A percentile compares a stretch with the other conserved stretches of the same genome.
phyloP scores from a whole-genome alignment of 371 early-diverging fungal genomes.

The Syncephalastrum monosporum region DNA sequence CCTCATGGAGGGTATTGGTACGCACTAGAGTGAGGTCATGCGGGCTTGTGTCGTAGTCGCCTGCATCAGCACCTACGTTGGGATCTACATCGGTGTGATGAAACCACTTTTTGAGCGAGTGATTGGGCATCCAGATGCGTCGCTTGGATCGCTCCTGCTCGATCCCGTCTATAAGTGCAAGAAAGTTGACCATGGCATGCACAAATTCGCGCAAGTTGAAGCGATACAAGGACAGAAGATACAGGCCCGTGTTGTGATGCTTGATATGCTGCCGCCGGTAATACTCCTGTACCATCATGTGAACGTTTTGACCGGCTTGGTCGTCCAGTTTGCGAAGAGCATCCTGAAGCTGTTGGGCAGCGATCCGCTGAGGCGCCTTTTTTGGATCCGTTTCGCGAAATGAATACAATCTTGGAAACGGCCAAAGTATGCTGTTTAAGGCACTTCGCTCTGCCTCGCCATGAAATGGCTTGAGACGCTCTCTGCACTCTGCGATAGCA shows the following conservation, averaged over 20 bases:
- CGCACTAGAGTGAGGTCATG: constrained; percentile 13
- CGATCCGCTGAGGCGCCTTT: neutral
- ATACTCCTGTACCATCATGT: neutral
- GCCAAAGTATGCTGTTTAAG: constrained; percentile 35
- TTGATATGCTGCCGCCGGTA: neutral
- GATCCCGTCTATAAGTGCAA: constrained; percentile 18
- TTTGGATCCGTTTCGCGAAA: neutral
- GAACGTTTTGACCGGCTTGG: neutral
- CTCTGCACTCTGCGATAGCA: constrained; percentile 7
- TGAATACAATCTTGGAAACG: constrained; percentile 31
- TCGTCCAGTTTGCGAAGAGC: constrained; percentile 6
- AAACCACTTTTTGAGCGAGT: constrained; percentile 19
- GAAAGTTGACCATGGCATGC: constrained; percentile 3
- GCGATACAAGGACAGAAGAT: constrained; percentile 12
- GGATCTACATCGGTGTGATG: constrained; percentile 12
- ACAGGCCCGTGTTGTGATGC: constrained; percentile 6
- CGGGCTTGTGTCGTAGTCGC: neutral
- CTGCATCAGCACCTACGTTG: constrained; percentile 7
- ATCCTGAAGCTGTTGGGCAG: constrained; percentile 1
- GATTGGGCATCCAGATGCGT: constrained; percentile 12
- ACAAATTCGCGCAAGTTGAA: constrained; percentile 15
- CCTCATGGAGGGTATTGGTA: constrained; percentile 7
- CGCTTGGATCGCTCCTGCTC: constrained; percentile 15
- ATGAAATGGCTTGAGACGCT: constrained; percentile 13
- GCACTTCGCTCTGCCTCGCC: constrained; percentile 18